Percentiles rank a stretch among this genome's conserved stretches.
These are phyloP conservation scores for Lipomyces oligophaga DNA, from an alignment of 805 yeast genomes.

Conservation along the genomic window DNA sequence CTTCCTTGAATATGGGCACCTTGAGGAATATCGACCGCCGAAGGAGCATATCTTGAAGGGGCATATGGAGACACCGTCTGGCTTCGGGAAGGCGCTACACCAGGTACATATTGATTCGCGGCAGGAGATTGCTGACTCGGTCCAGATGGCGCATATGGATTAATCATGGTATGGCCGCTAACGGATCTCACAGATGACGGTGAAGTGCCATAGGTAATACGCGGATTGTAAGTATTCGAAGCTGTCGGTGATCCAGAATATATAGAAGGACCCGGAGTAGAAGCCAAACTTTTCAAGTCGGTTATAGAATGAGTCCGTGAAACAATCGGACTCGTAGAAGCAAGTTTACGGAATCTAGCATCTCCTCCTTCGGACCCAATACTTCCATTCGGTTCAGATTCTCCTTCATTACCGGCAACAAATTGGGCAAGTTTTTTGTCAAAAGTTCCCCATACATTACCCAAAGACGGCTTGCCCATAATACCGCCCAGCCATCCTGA, in stretches of 20 bases:
- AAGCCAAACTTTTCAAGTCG: conserved; percentile 9
- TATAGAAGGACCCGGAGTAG: neutral
- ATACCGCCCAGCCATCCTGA: conserved; percentile 75
- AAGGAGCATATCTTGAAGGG: conserved; percentile 3
- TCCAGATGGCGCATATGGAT: conserved; percentile 10
- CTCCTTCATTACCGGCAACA: conserved; percentile 57
- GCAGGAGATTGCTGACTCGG: too few species aligned
- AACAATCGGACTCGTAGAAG: conserved; percentile 31
- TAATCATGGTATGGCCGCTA: neutral
- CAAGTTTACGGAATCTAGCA: conserved; percentile 33
- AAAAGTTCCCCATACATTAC: conserved; percentile 82
- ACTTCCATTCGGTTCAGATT: conserved; percentile 26
- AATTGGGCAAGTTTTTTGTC: conserved; percentile 75
- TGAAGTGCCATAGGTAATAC: conserved; percentile 8
- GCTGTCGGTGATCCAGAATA: conserved; percentile 4
- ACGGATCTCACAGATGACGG: conserved; percentile 6
- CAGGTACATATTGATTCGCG: neutral
- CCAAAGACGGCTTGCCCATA: conserved; percentile 50
- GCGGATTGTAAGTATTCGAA: conserved; percentile 4
- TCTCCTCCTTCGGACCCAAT: conserved; percentile 11
- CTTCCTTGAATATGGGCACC: too few species aligned
- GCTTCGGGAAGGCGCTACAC: too few species aligned
- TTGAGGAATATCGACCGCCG: conserved; percentile 12
- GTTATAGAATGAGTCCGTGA: conserved; percentile 20
- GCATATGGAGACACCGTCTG: conserved; percentile 14